phyloP scores from a whole-genome alignment of 2,329 filamentous ascomycete genomes.

The Fusarium irregulare region DNA sequence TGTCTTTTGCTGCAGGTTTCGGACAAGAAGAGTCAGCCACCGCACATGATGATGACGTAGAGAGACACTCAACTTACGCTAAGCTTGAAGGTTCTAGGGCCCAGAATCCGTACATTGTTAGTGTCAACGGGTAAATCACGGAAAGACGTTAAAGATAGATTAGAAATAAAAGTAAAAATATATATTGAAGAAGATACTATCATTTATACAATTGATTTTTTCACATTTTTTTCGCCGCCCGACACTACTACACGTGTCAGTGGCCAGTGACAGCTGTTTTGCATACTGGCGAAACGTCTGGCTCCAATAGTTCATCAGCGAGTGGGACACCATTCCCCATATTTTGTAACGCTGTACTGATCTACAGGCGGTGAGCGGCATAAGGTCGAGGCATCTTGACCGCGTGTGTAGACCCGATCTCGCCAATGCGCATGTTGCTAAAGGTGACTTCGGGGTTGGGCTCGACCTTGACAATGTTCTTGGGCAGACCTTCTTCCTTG shows the following conservation, averaged over 20 bases:
- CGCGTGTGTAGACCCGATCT: slow-evolving; percentile 62
- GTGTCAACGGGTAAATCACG: background rate
- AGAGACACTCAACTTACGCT: background rate
- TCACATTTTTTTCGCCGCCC: slow-evolving; percentile 7
- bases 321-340: slow-evolving; percentile 7
- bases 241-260: slow-evolving; percentile 20
- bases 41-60: background rate
- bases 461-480: slow-evolving; percentile 58
- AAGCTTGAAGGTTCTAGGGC: background rate
- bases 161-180: background rate
- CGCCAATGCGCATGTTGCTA: slow-evolving; percentile 69
- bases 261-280: slow-evolving; percentile 29
- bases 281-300: slow-evolving; percentile 11
- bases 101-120: slow-evolving; percentile 2
- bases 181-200: background rate
- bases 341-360: background rate
- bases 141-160: background rate
- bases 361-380: slow-evolving; percentile 11
- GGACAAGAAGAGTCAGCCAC: slow-evolving; percentile 5
- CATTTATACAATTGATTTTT: slow-evolving; percentile 5
- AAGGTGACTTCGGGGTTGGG: slow-evolving; percentile 64
- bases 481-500: slow-evolving; percentile 63
- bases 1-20: background rate
- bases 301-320: slow-evolving; percentile 14
- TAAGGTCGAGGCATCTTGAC: slow-evolving; percentile 16